Percentiles rank a stretch among this genome's conserved stretches.
These are phyloP conservation scores for Cercospora citrullina DNA, from an alignment of 2,329 filamentous ascomycete species.

Conservation along the genomic window DNA sequence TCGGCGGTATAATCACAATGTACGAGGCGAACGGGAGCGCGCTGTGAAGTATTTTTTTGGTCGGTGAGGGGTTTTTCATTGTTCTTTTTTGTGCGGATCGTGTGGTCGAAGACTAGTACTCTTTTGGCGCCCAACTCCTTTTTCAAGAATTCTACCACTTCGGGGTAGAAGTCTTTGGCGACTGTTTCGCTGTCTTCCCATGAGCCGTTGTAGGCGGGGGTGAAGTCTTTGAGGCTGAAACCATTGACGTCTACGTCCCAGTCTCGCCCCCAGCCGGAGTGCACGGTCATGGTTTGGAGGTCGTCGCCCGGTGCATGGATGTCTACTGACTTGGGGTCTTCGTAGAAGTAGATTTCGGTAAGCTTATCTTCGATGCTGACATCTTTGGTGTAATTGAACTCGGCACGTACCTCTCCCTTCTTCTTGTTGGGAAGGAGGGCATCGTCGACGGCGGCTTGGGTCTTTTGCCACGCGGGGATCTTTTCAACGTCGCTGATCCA, in stretches of 20 bases:
- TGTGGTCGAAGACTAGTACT: conserved; percentile 54
- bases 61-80: conserved; percentile 40
- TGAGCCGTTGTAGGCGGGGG: conserved; percentile 4
- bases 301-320: conserved; percentile 47
- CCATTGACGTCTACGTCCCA: conserved; percentile 51
- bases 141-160: conserved; percentile 51
- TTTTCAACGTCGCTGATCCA: conserved; percentile 45
- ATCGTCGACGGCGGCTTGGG: conserved; percentile 44
- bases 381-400: conserved; percentile 51
- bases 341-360: conserved; percentile 47
- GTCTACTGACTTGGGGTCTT: conserved; percentile 42
- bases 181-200: conserved; percentile 49
- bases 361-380: conserved; percentile 38
- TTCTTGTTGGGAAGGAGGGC: conserved; percentile 38
- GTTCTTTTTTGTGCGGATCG: conserved; percentile 46
- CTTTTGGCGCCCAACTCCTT: conserved; percentile 46
- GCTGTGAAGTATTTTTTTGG: conserved; percentile 39
- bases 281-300: conserved; percentile 42
- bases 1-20: conserved; percentile 54
- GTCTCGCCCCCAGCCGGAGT: conserved; percentile 46
- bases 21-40: conserved; percentile 53
- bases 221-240: conserved; percentile 48
- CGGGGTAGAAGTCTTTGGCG: conserved; percentile 47
- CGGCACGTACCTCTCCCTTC: conserved; percentile 41
- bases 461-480: conserved; percentile 44